Conservation (phyloP, 441 rosid species). For the Codiaeum variegatum region DNA sequence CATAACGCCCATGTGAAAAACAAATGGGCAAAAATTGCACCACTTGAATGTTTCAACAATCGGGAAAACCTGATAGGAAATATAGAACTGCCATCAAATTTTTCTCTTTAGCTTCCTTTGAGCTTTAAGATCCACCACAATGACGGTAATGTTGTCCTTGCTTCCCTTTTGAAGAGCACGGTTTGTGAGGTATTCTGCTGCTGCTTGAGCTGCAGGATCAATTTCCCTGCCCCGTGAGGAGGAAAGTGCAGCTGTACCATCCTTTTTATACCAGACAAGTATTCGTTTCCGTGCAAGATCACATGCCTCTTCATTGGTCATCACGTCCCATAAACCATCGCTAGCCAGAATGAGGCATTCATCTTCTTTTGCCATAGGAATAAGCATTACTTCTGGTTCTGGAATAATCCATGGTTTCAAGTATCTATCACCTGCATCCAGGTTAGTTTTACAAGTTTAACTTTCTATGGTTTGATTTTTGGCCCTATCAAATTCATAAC, state of each 20-base stretch:
- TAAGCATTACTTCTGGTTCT: conserved; percentile 71
- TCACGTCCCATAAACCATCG: conserved; percentile 91
- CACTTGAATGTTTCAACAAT: neutral
- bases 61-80: neutral
- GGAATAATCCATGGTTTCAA: conserved; percentile 87
- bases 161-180: conserved; percentile 83
- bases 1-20: conserved; percentile 35
- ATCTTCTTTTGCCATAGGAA: conserved; percentile 76
- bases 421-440: conserved; percentile 71
- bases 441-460: neutral
- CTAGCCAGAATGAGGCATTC: conserved; percentile 84
- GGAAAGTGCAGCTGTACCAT: conserved; percentile 29
- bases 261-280: conserved; percentile 78
- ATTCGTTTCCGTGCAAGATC: conserved; percentile 75
- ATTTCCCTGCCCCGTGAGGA: conserved; percentile 39
- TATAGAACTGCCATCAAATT: conserved; percentile 34
- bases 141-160: conserved; percentile 71
- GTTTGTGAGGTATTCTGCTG: conserved; percentile 67
- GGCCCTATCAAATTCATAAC: neutral
- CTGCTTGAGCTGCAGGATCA: conserved; percentile 81
- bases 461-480: neutral
- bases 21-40: conserved; percentile 28
- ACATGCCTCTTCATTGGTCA: conserved; percentile 81
- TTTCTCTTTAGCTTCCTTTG: conserved; percentile 79
- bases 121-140: conserved; percentile 79